Percentiles rank a stretch among this genome's conserved stretches.
These are phyloP conservation scores for Apiospora aurea DNA, from an alignment of 2,329 filamentous ascomycete species.

Conservation along the genomic window DNA sequence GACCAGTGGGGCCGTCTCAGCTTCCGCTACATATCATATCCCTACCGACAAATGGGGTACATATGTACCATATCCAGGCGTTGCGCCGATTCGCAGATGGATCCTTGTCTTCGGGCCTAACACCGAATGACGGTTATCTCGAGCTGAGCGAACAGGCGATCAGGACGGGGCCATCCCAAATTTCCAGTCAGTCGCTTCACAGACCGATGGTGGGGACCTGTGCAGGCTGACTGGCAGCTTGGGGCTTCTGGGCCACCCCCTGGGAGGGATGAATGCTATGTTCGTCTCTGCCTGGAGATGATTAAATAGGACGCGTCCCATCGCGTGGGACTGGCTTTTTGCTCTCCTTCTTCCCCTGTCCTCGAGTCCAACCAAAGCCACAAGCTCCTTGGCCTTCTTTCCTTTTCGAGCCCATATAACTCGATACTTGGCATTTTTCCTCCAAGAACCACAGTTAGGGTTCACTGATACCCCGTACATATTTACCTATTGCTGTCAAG, in stretches of 20 bases:
- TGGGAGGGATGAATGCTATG: background rate
- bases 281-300: background rate
- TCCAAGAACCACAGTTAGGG: background rate
- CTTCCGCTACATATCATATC: background rate
- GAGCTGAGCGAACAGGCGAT: slow-evolving; percentile 14
- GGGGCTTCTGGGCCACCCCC: background rate
- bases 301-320: slow-evolving; percentile 2
- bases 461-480: background rate
- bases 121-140: slow-evolving; percentile 2
- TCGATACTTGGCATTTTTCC: background rate
- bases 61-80: slow-evolving; percentile 16
- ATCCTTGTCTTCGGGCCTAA: slow-evolving; percentile 14
- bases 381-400: background rate
- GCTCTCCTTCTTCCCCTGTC: slow-evolving; percentile 24
- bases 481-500: background rate
- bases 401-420: background rate
- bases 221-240: background rate
- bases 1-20: background rate
- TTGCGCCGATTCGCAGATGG: slow-evolving; percentile 3
- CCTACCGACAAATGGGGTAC: background rate
- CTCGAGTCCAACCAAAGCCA: slow-evolving; percentile 17
- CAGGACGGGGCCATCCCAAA: slow-evolving; percentile 5
- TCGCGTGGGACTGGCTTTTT: background rate
- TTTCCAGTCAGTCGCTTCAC: background rate
- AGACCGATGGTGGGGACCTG: slow-evolving; percentile 1